Evolutionary conservation across 2,329 filamentous ascomycete species (phyloP).

Genomic region (Hymenoscyphus fraxineus): DNA sequence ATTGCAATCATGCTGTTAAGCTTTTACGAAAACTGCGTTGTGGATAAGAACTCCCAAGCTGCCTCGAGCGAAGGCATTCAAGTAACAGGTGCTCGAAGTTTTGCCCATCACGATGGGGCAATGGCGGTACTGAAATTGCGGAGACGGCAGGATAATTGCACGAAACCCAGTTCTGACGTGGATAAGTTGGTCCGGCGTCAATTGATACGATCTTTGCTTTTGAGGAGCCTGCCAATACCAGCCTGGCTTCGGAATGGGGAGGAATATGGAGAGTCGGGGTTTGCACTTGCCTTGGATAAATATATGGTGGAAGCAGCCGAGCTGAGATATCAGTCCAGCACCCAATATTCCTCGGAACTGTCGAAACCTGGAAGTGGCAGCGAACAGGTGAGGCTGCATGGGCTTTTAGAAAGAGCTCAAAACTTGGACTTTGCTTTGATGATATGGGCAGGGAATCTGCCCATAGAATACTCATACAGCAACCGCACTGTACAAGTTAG

Average conservation of each 20-base stretch:
- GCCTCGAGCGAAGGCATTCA: not conserved
- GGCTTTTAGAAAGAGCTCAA: constrained; percentile 8
- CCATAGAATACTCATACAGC: constrained; percentile 11
- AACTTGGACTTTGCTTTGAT: constrained; percentile 10
- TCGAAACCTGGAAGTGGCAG: not conserved
- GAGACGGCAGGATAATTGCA: not conserved
- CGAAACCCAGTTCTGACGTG: not conserved
- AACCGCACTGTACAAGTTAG: not conserved
- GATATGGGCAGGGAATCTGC: constrained; percentile 11
- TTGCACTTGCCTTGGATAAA: constrained; percentile 11
- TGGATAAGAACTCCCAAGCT: constrained; percentile 2
- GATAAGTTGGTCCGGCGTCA: constrained; percentile 10
- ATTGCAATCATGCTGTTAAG: constrained; percentile 15
- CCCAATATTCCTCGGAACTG: not conserved
- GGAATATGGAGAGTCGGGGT: constrained; percentile 12
- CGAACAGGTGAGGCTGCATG: not conserved
- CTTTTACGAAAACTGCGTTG: constrained; percentile 11
- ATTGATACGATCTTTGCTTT: constrained; percentile 8
- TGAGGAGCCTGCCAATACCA: not conserved
- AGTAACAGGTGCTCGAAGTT: constrained; percentile 4
- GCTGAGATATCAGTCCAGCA: constrained; percentile 10
- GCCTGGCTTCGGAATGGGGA: constrained; percentile 11
- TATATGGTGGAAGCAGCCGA: constrained; percentile 7
- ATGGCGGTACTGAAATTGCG: constrained; percentile 7
- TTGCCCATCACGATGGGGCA: constrained; percentile 11